A percentile compares a stretch with the other conserved stretches of the same genome.
Evolutionary conservation across 805 yeast species (phyloP).

Genomic region (Candida montana): DNA sequence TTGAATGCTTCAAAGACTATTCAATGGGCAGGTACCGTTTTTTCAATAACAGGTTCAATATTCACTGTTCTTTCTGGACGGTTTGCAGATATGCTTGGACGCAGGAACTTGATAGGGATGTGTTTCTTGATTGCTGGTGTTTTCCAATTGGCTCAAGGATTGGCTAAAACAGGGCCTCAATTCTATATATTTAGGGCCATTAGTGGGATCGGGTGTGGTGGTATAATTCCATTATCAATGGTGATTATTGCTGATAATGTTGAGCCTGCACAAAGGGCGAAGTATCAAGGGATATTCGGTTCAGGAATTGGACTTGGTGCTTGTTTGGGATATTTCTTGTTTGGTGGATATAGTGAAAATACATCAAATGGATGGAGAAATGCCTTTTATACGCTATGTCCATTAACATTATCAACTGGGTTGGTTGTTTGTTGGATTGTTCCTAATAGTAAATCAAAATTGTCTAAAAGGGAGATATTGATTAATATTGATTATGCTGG

Average conservation of each 20-base stretch:
- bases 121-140: constrained; percentile 36
- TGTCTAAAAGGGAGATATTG: constrained; percentile 34
- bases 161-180: constrained; percentile 40
- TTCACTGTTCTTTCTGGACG: constrained; percentile 52
- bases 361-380: constrained; percentile 32
- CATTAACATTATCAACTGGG: constrained; percentile 26
- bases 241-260: constrained; percentile 50
- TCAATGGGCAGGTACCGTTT: constrained; percentile 57
- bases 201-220: constrained; percentile 49
- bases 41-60: constrained; percentile 44
- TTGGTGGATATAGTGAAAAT: constrained; percentile 31
- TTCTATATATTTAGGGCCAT: constrained; percentile 42
- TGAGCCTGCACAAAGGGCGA: constrained; percentile 47
- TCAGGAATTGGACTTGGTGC: constrained; percentile 45
- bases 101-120: constrained; percentile 38
- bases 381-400: constrained; percentile 34
- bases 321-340: constrained; percentile 36
- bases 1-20: constrained; percentile 41
- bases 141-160: constrained; percentile 44
- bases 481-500: constrained; percentile 48
- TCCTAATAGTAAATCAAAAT: constrained; percentile 27
- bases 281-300: constrained; percentile 51
- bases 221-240: constrained; percentile 46
- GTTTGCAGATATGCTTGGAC: constrained; percentile 49
- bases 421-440: constrained; percentile 19